Conservation (phyloP, 257 asterid species). For the Gentiana straminea region DNA sequence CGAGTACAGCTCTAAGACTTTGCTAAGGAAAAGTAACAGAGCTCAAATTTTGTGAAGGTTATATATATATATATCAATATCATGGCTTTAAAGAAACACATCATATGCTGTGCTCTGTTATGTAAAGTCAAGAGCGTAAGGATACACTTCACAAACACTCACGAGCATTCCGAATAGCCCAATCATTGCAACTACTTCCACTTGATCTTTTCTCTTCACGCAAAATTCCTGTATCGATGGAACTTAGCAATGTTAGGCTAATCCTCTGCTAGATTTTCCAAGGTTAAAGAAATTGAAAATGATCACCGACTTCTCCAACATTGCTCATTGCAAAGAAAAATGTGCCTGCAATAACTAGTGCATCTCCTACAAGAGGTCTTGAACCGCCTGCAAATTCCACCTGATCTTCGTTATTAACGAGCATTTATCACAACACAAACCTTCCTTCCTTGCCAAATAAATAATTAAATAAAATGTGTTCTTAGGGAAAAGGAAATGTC, state of each 20-base stretch:
- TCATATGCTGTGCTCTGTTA: too few relatives aligned
- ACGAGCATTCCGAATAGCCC: constrained; percentile 59
- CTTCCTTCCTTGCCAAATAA: too few relatives aligned
- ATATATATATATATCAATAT: too few relatives aligned
- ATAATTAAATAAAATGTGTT: too few relatives aligned
- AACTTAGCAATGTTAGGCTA: neutral
- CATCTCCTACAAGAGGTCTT: constrained; percentile 67
- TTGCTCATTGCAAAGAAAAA: constrained; percentile 50
- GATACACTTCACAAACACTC: constrained; percentile 63
- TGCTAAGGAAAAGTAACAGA: constrained; percentile 15
- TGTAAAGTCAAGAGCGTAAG: constrained; percentile 13
- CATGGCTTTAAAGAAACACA: too few relatives aligned
- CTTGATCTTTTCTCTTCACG: constrained; percentile 52
- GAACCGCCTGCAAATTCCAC: constrained; percentile 46
- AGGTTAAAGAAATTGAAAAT: too few relatives aligned
- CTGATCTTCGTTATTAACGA: too few relatives aligned
- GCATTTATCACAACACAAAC: too few relatives aligned
- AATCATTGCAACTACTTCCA: constrained; percentile 70
- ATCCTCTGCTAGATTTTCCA: neutral
- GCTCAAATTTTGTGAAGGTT: too few relatives aligned
- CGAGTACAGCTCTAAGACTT: constrained; percentile 31
- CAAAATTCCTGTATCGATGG: constrained; percentile 51
- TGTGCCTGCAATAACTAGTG: constrained; percentile 49
- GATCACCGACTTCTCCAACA: constrained; percentile 52
- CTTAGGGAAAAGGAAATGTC: neutral